Evolutionary conservation across 306 rosid species (phyloP).

Genomic region (Corylus heterophylla): DNA sequence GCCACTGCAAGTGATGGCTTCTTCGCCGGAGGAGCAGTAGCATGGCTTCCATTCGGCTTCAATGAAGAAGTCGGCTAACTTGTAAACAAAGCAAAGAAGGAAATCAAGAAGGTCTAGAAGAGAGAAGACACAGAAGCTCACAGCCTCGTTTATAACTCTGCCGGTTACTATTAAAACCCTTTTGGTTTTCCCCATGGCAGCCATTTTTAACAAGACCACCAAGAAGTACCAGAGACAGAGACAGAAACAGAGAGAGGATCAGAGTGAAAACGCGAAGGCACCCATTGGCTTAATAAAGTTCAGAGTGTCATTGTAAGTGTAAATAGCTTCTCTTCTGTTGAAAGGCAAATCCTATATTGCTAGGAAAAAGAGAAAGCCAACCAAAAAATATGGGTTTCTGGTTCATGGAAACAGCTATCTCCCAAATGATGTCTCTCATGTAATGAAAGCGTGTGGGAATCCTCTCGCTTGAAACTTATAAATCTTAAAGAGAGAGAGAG

Average conservation of each 20-base stretch:
- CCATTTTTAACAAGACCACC: conserved; percentile 18
- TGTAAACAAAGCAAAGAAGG: conserved; percentile 61
- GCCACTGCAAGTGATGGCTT: conserved; percentile 66
- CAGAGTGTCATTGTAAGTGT: neutral
- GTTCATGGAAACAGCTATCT: neutral
- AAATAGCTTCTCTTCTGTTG: neutral
- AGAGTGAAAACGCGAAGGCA: neutral
- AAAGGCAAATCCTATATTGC: neutral
- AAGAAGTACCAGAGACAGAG: neutral
- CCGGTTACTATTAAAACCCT: conserved; percentile 36
- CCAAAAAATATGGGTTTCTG: neutral
- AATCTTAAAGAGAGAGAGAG: conserved; percentile 26
- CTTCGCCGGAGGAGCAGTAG: conserved; percentile 72
- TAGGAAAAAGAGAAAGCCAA: neutral
- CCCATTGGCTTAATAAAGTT: neutral
- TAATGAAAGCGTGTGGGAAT: conserved; percentile 55
- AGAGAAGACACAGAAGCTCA: conserved; percentile 69
- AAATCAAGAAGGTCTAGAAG: conserved; percentile 65
- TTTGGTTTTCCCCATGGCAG: conserved; percentile 41
- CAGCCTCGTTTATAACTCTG: conserved; percentile 52
- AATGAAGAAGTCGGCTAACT: conserved; percentile 64
- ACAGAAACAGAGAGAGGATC: neutral
- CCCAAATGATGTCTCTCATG: conserved; percentile 5
- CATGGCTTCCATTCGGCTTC: conserved; percentile 83
- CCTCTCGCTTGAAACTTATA: conserved; percentile 33